Conservation (phyloP, 768 basidiomycete species). For the Russula dissimulans region DNA sequence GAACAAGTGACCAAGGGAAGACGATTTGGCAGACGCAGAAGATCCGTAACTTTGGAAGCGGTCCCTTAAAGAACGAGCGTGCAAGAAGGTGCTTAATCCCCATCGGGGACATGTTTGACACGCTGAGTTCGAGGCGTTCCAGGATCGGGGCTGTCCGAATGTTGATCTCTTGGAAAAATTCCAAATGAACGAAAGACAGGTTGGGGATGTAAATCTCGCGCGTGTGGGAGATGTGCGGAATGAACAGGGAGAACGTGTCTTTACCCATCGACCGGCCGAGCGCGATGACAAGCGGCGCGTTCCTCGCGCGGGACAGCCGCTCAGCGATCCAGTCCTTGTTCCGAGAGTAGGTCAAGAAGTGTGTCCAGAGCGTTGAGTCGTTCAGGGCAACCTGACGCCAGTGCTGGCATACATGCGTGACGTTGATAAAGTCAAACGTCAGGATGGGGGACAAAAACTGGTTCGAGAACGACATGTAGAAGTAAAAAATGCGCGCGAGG, state of each 20-base stretch:
- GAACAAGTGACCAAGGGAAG: too few species aligned
- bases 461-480: too few species aligned
- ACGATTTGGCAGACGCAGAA: too few species aligned
- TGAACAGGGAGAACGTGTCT: background rate
- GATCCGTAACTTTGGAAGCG: too few species aligned
- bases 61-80: background rate
- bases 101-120: background rate
- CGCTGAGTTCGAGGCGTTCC: conserved; percentile 4
- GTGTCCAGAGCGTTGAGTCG: background rate
- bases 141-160: background rate
- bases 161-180: background rate
- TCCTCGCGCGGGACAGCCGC: too few species aligned
- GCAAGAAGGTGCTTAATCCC: too few species aligned
- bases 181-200: background rate
- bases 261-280: background rate
- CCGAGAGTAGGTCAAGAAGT: too few species aligned
- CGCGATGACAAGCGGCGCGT: background rate
- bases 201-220: background rate
- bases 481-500: too few species aligned
- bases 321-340: too few species aligned
- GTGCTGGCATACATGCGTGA: conserved; percentile 14
- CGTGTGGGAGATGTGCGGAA: background rate
- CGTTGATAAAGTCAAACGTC: background rate
- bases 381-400: conserved; percentile 12
- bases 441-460: too few species aligned